Evolutionary conservation across 768 basidiomycete genomes (phyloP).

Genomic region (Lentinula aciculospora): DNA sequence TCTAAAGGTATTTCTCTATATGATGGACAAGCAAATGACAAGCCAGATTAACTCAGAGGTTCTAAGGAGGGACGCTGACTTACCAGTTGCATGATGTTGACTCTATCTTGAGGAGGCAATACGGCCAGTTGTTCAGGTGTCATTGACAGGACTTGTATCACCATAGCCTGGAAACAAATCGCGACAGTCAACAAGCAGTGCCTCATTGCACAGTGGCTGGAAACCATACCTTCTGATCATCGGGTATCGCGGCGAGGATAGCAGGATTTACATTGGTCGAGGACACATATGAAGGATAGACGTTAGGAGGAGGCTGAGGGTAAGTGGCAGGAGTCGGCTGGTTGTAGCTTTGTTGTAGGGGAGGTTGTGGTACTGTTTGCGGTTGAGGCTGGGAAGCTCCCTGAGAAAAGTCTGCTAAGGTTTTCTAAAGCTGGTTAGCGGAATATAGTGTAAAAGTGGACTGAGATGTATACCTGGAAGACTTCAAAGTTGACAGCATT

Average conservation of each 20-base stretch:
- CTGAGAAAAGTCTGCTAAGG: constrained; percentile 42
- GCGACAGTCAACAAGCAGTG: constrained; percentile 10
- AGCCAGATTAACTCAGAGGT: not conserved
- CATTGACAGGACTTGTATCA: constrained; percentile 77
- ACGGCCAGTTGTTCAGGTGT: constrained; percentile 78
- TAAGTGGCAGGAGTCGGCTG: constrained; percentile 14
- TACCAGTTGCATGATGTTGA: constrained; percentile 80
- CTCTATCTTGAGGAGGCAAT: constrained; percentile 67
- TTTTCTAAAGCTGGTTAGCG: constrained; percentile 39
- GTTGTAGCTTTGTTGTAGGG: constrained; percentile 15
- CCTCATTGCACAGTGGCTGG: not conserved
- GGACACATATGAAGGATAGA: constrained; percentile 20
- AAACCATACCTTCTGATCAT: constrained; percentile 15
- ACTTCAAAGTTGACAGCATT: constrained; percentile 71
- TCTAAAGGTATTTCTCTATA: constrained; percentile 3
- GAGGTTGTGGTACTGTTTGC: not conserved
- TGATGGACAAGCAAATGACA: no score
- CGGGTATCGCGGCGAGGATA: constrained; percentile 50
- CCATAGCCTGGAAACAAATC: constrained; percentile 46
- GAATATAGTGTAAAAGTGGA: not conserved
- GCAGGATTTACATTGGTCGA: constrained; percentile 34
- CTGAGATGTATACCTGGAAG: constrained; percentile 48
- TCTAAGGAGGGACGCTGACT: not conserved
- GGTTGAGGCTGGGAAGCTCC: not conserved
- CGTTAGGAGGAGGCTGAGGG: constrained; percentile 14